phyloP scores from a whole-genome alignment of 1,139 yeast genomes.

The Saccharomyces hybrid region DNA sequence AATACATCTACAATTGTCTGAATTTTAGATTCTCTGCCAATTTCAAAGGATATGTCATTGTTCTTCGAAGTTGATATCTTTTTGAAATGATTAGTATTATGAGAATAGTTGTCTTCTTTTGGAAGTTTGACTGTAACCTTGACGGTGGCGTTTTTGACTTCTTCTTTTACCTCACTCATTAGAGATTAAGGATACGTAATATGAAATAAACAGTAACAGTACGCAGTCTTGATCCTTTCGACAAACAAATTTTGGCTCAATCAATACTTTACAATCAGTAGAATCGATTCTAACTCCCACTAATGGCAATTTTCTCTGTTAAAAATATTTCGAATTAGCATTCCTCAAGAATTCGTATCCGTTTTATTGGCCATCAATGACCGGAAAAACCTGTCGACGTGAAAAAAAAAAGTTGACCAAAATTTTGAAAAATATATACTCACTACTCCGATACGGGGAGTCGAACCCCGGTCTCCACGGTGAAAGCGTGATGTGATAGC shows the following conservation, averaged over 20 bases:
- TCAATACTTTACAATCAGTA: neutral
- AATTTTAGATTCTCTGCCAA: constrained; percentile 23
- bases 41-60: constrained; percentile 20
- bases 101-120: constrained; percentile 4
- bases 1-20: constrained; percentile 25
- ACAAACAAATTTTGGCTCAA: neutral
- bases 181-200: neutral
- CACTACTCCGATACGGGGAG: constrained; percentile 32
- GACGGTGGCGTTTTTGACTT: constrained; percentile 7
- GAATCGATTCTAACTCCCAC: neutral
- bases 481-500: constrained; percentile 35
- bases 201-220: neutral
- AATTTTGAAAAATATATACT: constrained; percentile 3
- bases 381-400: constrained; percentile 1
- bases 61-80: constrained; percentile 6
- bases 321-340: neutral
- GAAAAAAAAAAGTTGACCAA: constrained; percentile 3
- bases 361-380: neutral
- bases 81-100: neutral
- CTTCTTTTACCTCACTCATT: neutral
- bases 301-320: neutral
- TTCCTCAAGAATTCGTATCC: neutral
- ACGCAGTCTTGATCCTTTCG: neutral
- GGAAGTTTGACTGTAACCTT: constrained; percentile 16
- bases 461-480: constrained; percentile 20